phyloP scores from a whole-genome alignment of 2,329 filamentous ascomycete genomes.

The Tolypocladium amazonense region DNA sequence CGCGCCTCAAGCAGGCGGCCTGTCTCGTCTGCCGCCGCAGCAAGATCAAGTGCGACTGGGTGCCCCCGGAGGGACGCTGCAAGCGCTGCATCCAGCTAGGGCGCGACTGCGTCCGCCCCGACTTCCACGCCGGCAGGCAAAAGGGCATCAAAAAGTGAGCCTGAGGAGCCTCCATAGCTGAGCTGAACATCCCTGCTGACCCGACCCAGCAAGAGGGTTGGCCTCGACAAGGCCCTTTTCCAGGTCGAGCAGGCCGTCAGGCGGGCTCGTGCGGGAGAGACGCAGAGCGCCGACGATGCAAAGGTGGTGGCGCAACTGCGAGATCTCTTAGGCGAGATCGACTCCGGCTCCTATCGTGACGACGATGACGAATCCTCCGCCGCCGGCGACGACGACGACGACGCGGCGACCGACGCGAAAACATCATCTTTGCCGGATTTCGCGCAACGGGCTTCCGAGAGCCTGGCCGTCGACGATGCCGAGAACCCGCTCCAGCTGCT shows the following conservation, averaged over 20 bases:
- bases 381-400: conserved; percentile 16
- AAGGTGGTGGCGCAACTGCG: conserved; percentile 33
- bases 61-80: conserved; percentile 39
- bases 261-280: conserved; percentile 34
- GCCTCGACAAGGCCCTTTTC: conserved; percentile 62
- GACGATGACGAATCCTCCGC: conserved; percentile 20
- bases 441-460: conserved; percentile 30
- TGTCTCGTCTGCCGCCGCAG: conserved; percentile 55
- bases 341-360: conserved; percentile 12
- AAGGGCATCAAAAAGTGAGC: conserved; percentile 68
- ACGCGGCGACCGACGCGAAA: conserved; percentile 18
- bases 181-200: neutral
- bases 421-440: conserved; percentile 15
- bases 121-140: conserved; percentile 62
- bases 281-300: conserved; percentile 31
- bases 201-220: conserved; percentile 53
- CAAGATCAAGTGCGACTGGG: conserved; percentile 57
- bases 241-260: conserved; percentile 63
- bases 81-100: conserved; percentile 49
- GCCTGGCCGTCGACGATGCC: conserved; percentile 56
- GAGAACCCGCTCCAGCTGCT: conserved; percentile 67
- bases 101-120: conserved; percentile 55
- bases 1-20: conserved; percentile 33
- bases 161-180: too few species aligned
- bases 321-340: conserved; percentile 23